Evolutionary conservation across 495 filamentous ascomycete genomes (phyloP).

Genomic region (Hyphodiscus hymeniophilus): DNA sequence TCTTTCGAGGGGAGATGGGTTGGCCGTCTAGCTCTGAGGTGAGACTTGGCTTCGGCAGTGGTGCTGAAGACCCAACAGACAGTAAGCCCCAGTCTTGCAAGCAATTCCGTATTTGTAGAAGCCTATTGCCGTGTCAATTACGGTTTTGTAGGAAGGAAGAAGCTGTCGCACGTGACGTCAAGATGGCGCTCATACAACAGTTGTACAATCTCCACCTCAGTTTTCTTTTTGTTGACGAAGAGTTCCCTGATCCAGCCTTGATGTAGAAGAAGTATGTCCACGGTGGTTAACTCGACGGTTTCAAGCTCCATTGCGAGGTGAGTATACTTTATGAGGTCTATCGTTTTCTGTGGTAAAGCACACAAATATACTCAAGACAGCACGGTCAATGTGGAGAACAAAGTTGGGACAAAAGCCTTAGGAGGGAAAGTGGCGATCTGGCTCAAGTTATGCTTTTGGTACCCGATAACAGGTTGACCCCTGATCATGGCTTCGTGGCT

Average conservation of each 20-base stretch:
- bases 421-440: too few relatives aligned
- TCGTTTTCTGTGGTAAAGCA: too few relatives aligned
- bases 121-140: constrained; percentile 4
- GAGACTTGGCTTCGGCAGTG: neutral
- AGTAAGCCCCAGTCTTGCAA: constrained; percentile 13
- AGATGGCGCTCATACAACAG: constrained; percentile 8
- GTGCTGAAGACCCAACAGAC: neutral
- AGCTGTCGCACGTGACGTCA: constrained; percentile 9
- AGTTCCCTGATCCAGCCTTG: constrained; percentile 15
- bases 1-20: too few relatives aligned
- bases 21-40: neutral
- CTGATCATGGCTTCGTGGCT: too few relatives aligned
- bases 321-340: too few relatives aligned
- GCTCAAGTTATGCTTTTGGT: too few relatives aligned
- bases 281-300: constrained; percentile 11
- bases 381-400: too few relatives aligned
- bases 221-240: constrained; percentile 11
- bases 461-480: too few relatives aligned
- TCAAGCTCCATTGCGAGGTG: constrained; percentile 10
- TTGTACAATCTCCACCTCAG: constrained; percentile 11
- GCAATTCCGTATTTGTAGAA: constrained; percentile 11
- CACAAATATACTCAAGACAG: too few relatives aligned
- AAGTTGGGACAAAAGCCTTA: too few relatives aligned
- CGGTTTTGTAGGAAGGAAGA: neutral
- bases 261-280: constrained; percentile 15